Base-by-base conservation (phyloP, 2,329 filamentous ascomycete species). In the Stagonosporopsis cucurbitacearum region DNA sequence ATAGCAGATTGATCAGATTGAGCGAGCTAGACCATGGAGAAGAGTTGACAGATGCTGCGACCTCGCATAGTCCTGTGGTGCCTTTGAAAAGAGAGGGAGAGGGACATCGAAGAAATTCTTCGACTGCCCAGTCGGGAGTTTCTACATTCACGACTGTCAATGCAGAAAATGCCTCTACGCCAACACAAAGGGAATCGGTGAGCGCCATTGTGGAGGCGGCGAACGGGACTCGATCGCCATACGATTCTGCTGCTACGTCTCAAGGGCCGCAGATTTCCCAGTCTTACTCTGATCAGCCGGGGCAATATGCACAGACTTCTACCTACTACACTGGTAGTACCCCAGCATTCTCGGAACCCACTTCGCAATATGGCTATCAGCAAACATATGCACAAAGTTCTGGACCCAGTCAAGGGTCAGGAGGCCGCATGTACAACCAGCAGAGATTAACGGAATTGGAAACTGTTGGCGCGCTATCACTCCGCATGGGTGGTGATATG, bases 71-170 rank as follows among this genome's bases (percentile, higher is more conserved):
- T 22, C 45, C 44, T 20, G 19, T 46, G 0, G 22, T 42, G 3
- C 33, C 40, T 17, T 46, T 59, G 35, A 51, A 53, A 23, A 40
- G 28, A 4, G 54, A 57, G 32, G 36, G 28, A 19, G 51, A 58
- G 4, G 47, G 51, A 9, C 36, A 25, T 25, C 47, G 42, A 6
- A 48, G 47, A 36, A 55, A 45, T 22, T 32, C 37, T 8, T 54
- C 50, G 5, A 39, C 42, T 6, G 50, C 45, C n/a, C 25, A 41
- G 19, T 50, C 43, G 12, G 49, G 9, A 17, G 40, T 22, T 1
- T 46, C 51, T 11, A 20, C 32, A 8, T 64, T 64, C 26, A 64
- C 60, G 23, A 22, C 58, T 19, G 56, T 64, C 32, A 64, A 64
- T 6, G 37, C 43, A 19, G 35, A 13, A 17, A 48, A 7, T 22